Conservation (phyloP, 441 rosid genomes). For the Euphorbia celastroides region DNA sequence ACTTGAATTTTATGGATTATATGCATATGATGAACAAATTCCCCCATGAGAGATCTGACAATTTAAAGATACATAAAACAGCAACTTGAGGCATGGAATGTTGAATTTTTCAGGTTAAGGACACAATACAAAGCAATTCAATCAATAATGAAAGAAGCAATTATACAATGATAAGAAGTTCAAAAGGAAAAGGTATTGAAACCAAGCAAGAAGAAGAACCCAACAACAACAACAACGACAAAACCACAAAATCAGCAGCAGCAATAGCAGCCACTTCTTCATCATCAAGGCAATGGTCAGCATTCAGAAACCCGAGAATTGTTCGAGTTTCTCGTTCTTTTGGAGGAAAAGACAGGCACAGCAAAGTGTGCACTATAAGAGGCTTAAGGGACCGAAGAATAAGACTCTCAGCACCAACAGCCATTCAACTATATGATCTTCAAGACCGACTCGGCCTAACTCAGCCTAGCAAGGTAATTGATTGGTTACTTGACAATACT, state of each 20-base stretch:
- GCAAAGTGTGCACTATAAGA: constrained; percentile 87
- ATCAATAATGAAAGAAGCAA: constrained; percentile 24
- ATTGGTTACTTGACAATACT: constrained; percentile 79
- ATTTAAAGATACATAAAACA: not conserved
- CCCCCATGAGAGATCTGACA: not conserved
- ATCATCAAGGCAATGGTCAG: constrained; percentile 73
- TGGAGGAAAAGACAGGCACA: constrained; percentile 94
- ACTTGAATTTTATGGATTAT: not conserved
- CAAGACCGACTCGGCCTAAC: constrained; percentile 80
- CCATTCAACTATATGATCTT: constrained; percentile 82
- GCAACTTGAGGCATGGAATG: not conserved
- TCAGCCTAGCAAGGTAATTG: constrained; percentile 92
- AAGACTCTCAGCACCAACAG: constrained; percentile 86
- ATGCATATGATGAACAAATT: not conserved
- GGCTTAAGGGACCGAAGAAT: constrained; percentile 84
- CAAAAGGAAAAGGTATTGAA: constrained; percentile 34
- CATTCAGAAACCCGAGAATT: constrained; percentile 80
- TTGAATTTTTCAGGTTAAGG: constrained; percentile 6
- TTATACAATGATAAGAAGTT: constrained; percentile 42
- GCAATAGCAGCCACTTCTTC: constrained; percentile 32
- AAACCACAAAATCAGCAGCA: constrained; percentile 18
- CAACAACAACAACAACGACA: constrained; percentile 18
- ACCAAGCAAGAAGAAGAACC: constrained; percentile 55
- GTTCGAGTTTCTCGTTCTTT: constrained; percentile 70
- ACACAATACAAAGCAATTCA: not conserved